Evolutionary conservation across 495 filamentous ascomycete species (phyloP), one percentile per base, ranked within the genome.

Genomic region (Penicillium silybi): DNA sequence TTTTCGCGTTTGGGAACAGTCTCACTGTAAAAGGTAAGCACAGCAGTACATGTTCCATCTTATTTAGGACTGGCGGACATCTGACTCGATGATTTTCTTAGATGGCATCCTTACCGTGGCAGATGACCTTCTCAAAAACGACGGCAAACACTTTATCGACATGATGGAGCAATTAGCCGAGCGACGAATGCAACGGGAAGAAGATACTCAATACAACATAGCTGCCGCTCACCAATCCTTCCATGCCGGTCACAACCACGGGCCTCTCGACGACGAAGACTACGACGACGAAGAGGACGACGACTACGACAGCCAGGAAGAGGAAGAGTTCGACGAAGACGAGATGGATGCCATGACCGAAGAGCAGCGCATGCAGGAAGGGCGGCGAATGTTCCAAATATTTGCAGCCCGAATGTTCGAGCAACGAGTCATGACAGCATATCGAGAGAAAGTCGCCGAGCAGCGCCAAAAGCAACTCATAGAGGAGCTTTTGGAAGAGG

Each of bases 151-250:
- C 65, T 99, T 99, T 76, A 99, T 99, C 70, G 93, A 99, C 69
- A 97, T 99, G 93, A 99, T 99, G 95, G 93, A 99, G 67, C 92
- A 97, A 67, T 81, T 99, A 59, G 95, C 93, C 10, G 95, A 99
- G 71, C 87, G 92, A 51, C 84, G 93, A 56, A 97, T 99, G 92
- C 86, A 90, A 58, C 85, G 93, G 29, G 93, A 98, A 72, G 90
- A 93, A 69, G 91, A 97, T 65, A 89, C 89, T 15, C 85, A 86
- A 61, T 87, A 81, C 56, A 77, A 77, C 29, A 81, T 83, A 23
- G 71, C 76, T 18, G 77, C 80, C 44, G 74, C 75, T 46, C 81
- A 86, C 61, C 76, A 79, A 50, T 75, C 75, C n/a, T 71, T 83
- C 51, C 83, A 85, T 64, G 78, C 73, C 47, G 72, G 77, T 53